phyloP scores from a whole-genome alignment of 106 monocot genomes.

The Dioscorea dumetorum region DNA sequence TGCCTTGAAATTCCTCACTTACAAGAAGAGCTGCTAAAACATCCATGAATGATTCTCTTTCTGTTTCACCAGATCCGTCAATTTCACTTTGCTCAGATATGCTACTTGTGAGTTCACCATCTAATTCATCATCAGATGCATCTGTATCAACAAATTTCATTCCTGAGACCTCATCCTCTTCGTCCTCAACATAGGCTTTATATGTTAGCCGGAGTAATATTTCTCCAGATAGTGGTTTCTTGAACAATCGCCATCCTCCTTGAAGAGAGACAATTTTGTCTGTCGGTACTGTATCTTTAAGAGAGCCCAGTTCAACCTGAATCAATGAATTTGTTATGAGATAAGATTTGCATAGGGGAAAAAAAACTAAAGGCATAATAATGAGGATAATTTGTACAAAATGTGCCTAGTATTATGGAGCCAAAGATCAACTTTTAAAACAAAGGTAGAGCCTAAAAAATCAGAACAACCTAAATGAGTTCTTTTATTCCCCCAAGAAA shows the following conservation, averaged over 20 bases:
- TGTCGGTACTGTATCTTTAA: constrained; percentile 78
- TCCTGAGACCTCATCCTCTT: constrained; percentile 46
- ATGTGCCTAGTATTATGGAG: too few relatives aligned
- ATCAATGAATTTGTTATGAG: background rate
- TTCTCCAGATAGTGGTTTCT: constrained; percentile 42
- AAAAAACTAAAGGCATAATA: too few relatives aligned
- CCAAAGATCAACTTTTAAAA: too few relatives aligned
- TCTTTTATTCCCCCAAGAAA: too few relatives aligned
- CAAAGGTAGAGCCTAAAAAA: too few relatives aligned
- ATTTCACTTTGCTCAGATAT: constrained; percentile 14
- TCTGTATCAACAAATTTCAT: constrained; percentile 26
- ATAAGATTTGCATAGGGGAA: too few relatives aligned
- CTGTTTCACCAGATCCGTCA: constrained; percentile 17
- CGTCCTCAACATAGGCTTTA: constrained; percentile 80
- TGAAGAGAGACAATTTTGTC: constrained; percentile 53
- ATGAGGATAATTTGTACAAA: too few relatives aligned
- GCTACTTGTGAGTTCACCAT: constrained; percentile 13
- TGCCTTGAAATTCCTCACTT: constrained; percentile 97
- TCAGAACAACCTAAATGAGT: too few relatives aligned
- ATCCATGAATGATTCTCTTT: constrained; percentile 86
- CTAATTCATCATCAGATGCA: constrained; percentile 53
- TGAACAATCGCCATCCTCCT: constrained; percentile 45
- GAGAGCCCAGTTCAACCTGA: constrained; percentile 64
- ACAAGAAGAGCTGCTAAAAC: constrained; percentile 75
- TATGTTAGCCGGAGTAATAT: constrained; percentile 71